phyloP scores from a whole-genome alignment of 441 rosid species.

The Flueggea neowawraea region DNA sequence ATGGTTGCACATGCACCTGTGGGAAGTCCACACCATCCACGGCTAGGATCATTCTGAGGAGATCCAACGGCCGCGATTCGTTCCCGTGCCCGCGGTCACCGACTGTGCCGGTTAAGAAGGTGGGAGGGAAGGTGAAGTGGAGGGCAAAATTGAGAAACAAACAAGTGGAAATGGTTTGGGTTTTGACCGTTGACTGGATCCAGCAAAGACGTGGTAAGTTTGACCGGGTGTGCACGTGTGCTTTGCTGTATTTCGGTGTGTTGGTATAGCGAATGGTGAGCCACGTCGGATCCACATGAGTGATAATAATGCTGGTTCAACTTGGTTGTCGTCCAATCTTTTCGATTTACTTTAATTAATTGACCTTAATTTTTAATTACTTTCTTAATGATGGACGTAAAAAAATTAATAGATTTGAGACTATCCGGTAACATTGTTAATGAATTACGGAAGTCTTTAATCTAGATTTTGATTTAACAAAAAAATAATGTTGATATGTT shows the following conservation, averaged over 20 bases:
- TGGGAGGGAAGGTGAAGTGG: neutral
- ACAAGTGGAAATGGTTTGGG: neutral
- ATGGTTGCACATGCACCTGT: constrained; percentile 24
- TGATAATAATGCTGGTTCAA: too few relatives aligned
- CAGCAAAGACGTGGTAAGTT: constrained; percentile 29
- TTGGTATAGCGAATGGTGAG: constrained; percentile 12
- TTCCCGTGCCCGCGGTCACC: constrained; percentile 15
- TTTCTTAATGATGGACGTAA: too few relatives aligned
- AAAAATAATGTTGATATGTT: too few relatives aligned
- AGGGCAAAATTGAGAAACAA: neutral
- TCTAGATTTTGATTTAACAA: too few relatives aligned
- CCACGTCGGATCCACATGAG: constrained; percentile 16
- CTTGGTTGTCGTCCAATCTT: too few relatives aligned
- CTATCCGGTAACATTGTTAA: too few relatives aligned
- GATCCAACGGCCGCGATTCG: constrained; percentile 20
- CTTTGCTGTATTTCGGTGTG: constrained; percentile 34
- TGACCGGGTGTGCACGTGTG: constrained; percentile 46
- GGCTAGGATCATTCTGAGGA: neutral
- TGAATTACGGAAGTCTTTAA: too few relatives aligned
- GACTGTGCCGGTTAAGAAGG: constrained; percentile 23
- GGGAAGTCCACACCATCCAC: constrained; percentile 8
- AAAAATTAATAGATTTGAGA: too few relatives aligned
- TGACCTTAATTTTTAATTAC: too few relatives aligned
- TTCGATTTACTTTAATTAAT: too few relatives aligned
- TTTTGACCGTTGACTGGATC: constrained; percentile 38